Evolutionary conservation across 306 rosid genomes (phyloP).

Genomic region (Datisca glomerata): DNA sequence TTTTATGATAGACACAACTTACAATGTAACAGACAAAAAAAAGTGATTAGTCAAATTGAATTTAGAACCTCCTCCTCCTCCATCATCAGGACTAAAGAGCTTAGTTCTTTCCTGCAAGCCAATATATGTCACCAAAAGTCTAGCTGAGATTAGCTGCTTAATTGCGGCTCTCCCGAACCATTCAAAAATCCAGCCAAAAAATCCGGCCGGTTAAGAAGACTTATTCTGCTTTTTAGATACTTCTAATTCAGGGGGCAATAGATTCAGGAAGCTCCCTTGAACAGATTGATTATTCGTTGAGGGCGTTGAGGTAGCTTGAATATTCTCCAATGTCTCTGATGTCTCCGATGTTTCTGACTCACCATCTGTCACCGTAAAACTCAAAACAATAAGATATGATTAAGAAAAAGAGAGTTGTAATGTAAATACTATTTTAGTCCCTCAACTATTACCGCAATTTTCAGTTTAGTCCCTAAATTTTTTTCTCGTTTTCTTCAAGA

Average conservation of each 20-base stretch:
- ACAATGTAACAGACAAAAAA: too few species aligned
- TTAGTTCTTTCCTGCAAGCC: too few species aligned
- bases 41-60: too few species aligned
- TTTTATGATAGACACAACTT: too few species aligned
- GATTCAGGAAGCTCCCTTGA: constrained; percentile 72
- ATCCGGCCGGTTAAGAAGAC: constrained; percentile 27
- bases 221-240: constrained; percentile 22
- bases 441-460: too few species aligned
- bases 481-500: too few species aligned
- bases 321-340: constrained; percentile 36
- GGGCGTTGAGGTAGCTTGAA: too few species aligned
- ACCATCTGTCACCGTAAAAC: constrained; percentile 24
- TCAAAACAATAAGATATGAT: constrained; percentile 19
- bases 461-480: too few species aligned
- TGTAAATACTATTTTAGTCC: neutral
- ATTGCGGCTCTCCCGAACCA: constrained; percentile 22
- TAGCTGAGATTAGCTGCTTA: constrained; percentile 10
- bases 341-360: constrained; percentile 42
- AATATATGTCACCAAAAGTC: neutral
- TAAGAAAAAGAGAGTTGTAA: neutral
- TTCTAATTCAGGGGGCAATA: constrained; percentile 54
- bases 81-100: too few species aligned
- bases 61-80: too few species aligned
- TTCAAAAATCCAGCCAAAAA: constrained; percentile 11
- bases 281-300: constrained; percentile 21